Conservation (phyloP, 352 stramenopile genomes). For the Phytophthora palmivora region DNA sequence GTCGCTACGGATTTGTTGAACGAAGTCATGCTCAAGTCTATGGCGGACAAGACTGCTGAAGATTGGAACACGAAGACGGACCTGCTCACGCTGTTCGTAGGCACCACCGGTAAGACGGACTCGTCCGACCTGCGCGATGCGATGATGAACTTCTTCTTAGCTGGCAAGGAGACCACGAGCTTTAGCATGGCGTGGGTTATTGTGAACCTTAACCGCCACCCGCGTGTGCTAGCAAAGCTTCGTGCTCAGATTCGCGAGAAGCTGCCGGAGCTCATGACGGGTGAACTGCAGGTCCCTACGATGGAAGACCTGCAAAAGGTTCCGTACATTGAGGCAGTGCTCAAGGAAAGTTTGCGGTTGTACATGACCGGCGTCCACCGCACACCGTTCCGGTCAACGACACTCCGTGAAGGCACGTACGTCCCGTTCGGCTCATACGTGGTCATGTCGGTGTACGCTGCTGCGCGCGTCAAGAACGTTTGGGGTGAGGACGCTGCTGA, state of each 20-base stretch:
- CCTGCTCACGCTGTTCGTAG: slow-evolving; percentile 52
- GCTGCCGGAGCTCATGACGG: slow-evolving; percentile 33
- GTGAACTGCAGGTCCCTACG: slow-evolving; percentile 23
- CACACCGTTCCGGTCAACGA: slow-evolving; percentile 46
- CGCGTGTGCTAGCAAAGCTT: slow-evolving; percentile 50
- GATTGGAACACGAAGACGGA: slow-evolving; percentile 24
- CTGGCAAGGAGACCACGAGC: slow-evolving; percentile 72
- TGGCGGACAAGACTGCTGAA: slow-evolving; percentile 6
- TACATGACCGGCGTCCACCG: slow-evolving; percentile 54
- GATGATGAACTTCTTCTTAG: slow-evolving; percentile 77
- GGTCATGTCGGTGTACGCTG: slow-evolving; percentile 52
- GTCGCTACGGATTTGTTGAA: slow-evolving; percentile 35
- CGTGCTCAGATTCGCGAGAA: slow-evolving; percentile 51
- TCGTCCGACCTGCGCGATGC: slow-evolving; percentile 61
- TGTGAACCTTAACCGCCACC: slow-evolving; percentile 74
- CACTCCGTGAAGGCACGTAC: slow-evolving; percentile 66
- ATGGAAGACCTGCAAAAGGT: slow-evolving; percentile 60
- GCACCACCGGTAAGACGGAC: slow-evolving; percentile 26
- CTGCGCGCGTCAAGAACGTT: slow-evolving; percentile 47
- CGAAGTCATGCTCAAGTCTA: slow-evolving; percentile 36
- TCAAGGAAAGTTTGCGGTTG: slow-evolving; percentile 70
- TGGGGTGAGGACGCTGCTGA: slow-evolving; percentile 61
- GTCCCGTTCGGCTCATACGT: slow-evolving; percentile 45
- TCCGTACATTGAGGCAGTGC: slow-evolving; percentile 64
- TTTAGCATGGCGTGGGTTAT: slow-evolving; percentile 76